Percentiles rank a stretch among this genome's conserved stretches.
These are phyloP conservation scores for Marsdenia floribunda DNA, from an alignment of 257 asterid genomes.

Conservation along the genomic window DNA sequence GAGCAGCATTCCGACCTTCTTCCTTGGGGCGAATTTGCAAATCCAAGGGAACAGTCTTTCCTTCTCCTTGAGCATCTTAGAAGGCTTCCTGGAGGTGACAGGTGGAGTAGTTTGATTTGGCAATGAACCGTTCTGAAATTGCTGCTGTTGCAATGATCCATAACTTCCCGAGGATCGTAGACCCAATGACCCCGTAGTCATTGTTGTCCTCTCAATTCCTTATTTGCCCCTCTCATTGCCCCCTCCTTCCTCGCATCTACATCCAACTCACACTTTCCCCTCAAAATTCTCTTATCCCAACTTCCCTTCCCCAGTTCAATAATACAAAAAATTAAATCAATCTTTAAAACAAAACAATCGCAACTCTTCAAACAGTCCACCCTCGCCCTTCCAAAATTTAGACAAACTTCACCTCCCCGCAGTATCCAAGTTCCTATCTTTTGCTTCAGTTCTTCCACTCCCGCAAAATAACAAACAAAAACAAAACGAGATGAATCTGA, in stretches of 20 bases:
- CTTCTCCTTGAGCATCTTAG: slow-evolving; percentile 84
- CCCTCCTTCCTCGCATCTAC: slow-evolving; percentile 21
- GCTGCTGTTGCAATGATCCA: slow-evolving; percentile 77
- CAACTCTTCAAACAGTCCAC: neutral
- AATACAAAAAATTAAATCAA: neutral
- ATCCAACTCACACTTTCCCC: neutral
- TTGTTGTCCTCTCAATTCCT: slow-evolving; percentile 51
- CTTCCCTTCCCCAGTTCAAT: no score
- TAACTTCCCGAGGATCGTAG: slow-evolving; percentile 96
- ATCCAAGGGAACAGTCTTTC: slow-evolving; percentile 69
- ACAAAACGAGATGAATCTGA: neutral
- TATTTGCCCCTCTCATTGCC: slow-evolving; percentile 43
- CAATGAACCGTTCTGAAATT: slow-evolving; percentile 48
- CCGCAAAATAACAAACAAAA: neutral
- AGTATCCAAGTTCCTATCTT: slow-evolving; percentile 12
- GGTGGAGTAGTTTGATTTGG: slow-evolving; percentile 59
- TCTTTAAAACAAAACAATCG: neutral
- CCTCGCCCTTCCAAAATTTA: neutral
- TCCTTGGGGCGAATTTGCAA: slow-evolving; percentile 80
- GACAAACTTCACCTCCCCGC: neutral
- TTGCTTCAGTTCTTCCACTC: neutral
- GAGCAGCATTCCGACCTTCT: slow-evolving; percentile 85
- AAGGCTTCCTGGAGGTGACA: slow-evolving; percentile 41
- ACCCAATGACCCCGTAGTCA: slow-evolving; percentile 93
- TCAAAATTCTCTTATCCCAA: neutral